Evolutionary conservation across 73 alveolate genomes (phyloP).

Genomic region (Tetrahymena borealis): DNA sequence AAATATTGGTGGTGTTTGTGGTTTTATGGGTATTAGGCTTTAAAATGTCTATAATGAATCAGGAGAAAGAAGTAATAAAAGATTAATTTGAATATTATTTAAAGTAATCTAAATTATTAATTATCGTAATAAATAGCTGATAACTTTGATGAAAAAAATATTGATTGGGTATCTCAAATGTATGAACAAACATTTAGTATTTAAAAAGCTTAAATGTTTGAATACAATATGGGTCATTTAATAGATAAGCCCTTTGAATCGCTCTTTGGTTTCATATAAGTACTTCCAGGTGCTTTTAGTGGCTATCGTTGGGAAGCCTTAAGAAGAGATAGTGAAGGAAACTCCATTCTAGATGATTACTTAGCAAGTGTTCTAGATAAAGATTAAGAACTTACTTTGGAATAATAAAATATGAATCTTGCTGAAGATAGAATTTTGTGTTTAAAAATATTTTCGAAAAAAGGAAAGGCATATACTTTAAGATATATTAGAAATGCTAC

Average conservation of each 20-base stretch:
- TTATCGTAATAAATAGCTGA: conserved; percentile 22
- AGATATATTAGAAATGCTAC: conserved; percentile 48
- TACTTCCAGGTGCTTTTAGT: conserved; percentile 35
- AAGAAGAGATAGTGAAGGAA: conserved; percentile 2
- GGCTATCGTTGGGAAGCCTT: conserved; percentile 35
- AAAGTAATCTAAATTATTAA: too few species aligned
- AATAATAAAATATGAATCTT: conserved; percentile 46
- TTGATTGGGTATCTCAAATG: conserved; percentile 25
- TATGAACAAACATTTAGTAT: conserved; percentile 6
- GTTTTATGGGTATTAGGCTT: conserved; percentile 23
- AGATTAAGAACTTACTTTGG: conserved; percentile 9
- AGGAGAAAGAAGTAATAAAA: background rate
- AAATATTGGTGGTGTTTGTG: conserved; percentile 41
- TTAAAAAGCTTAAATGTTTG: conserved; percentile 42
- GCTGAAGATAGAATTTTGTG: conserved; percentile 69
- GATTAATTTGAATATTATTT: too few species aligned
- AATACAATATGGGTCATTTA: conserved; percentile 4
- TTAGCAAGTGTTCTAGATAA: background rate
- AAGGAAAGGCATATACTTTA: conserved; percentile 31
- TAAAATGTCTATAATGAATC: background rate
- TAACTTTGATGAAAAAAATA: conserved; percentile 29
- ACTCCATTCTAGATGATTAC: background rate
- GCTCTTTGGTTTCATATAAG: background rate
- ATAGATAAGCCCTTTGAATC: conserved; percentile 18
- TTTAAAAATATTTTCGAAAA: conserved; percentile 56